These are phyloP conservation scores for Eremothecium coryli DNA, from an alignment of 1,139 yeast genomes.

Conservation along the genomic window DNA sequence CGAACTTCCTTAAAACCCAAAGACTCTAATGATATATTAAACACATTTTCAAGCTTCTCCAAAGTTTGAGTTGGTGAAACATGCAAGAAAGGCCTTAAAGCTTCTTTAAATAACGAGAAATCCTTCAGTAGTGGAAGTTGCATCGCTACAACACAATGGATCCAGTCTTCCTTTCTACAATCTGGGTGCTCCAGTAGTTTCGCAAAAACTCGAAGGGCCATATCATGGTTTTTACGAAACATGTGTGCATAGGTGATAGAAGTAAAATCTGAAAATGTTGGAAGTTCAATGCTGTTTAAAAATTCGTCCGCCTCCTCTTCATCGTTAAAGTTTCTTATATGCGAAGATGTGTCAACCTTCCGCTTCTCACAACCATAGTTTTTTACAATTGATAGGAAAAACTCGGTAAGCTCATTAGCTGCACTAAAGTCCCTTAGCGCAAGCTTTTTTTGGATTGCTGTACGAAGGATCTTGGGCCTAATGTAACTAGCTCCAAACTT, in stretches of 20 bases:
- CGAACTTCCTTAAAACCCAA: conserved; percentile 8
- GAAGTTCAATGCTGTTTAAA: conserved; percentile 20
- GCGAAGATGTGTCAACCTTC: neutral
- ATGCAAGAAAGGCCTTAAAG: conserved; percentile 11
- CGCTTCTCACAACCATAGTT: conserved; percentile 14
- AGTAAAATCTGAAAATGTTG: conserved; percentile 17
- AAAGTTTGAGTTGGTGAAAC: conserved; percentile 7
- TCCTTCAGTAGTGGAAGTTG: conserved; percentile 20
- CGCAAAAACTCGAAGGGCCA: conserved; percentile 15
- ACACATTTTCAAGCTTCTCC: conserved; percentile 10
- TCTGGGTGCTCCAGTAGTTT: conserved; percentile 11
- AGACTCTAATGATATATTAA: conserved; percentile 11
- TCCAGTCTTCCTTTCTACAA: conserved; percentile 8
- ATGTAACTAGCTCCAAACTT: conserved; percentile 17
- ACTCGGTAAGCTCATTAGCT: conserved; percentile 15
- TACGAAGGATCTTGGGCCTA: conserved; percentile 18
- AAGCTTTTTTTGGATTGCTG: conserved; percentile 22
- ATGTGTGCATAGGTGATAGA: conserved; percentile 19
- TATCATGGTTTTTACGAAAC: conserved; percentile 11
- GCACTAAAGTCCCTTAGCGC: conserved; percentile 11
- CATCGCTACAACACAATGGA: conserved; percentile 12
- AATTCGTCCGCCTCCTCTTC: conserved; percentile 23
- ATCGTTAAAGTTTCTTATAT: conserved; percentile 13
- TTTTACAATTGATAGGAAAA: conserved; percentile 16
- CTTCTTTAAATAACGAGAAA: conserved; percentile 13